A percentile compares a stretch with the other conserved stretches of the same genome.
These are phyloP conservation scores for Vishniacozyma victoriae DNA, from an alignment of 768 basidiomycete species.

Conservation along the genomic window DNA sequence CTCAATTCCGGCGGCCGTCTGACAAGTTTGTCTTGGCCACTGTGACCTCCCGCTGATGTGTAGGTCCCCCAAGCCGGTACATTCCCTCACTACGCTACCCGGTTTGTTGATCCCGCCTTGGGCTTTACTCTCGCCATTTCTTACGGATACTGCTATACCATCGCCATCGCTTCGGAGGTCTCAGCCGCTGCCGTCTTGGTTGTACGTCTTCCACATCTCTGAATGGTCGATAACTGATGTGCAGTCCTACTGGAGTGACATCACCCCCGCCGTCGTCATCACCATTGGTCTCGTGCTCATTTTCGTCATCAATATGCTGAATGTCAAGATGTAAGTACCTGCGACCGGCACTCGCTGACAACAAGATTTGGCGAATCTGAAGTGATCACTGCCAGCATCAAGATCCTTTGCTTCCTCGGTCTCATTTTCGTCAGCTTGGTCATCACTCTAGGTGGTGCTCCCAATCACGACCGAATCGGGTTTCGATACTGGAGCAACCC, in stretches of 20 bases:
- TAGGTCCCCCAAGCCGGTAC: no score
- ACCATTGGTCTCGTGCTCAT: constrained; percentile 12
- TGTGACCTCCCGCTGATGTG: constrained; percentile 15
- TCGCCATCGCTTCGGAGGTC: constrained; percentile 8
- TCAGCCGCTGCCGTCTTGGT: constrained; percentile 13
- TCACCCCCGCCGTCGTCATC: constrained; percentile 20
- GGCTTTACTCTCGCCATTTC: constrained; percentile 20
- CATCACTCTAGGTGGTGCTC: constrained; percentile 24
- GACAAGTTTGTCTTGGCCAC: no score
- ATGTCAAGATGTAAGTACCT: constrained; percentile 35
- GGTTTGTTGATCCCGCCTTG: constrained; percentile 25
- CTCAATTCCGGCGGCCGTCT: no score
- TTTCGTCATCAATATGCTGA: not conserved
- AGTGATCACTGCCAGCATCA: constrained; percentile 14
- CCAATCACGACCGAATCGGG: constrained; percentile 17
- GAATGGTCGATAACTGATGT: no score
- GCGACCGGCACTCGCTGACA: constrained; percentile 46
- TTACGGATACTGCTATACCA: no score
- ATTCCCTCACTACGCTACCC: constrained; percentile 14
- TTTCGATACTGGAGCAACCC: constrained; percentile 23
- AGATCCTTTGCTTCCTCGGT: constrained; percentile 16
- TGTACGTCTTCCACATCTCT: constrained; percentile 12
- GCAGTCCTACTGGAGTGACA: constrained; percentile 19
- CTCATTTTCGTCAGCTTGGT: constrained; percentile 22
- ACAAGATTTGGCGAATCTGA: constrained; percentile 25